Percentiles rank a stretch among this genome's conserved stretches.
phyloP scores from a whole-genome alignment of 1,284 basidiomycete species.

The Puccinia coronata region DNA sequence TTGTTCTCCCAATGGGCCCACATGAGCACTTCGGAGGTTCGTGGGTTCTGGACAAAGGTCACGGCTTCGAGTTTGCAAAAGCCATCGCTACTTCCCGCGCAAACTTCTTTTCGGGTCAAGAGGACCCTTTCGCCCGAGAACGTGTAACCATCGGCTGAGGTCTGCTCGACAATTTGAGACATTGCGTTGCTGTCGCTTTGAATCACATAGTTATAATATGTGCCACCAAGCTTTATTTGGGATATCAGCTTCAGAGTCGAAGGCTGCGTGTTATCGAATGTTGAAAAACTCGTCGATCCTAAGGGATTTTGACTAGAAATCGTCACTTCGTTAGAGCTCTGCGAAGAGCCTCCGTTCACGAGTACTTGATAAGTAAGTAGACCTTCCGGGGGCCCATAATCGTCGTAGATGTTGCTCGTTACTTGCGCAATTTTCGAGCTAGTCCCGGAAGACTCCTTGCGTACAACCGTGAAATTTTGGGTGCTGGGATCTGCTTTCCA shows the following conservation, averaged over 20 bases:
- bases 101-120: conserved; percentile 25
- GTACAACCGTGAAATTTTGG: not conserved
- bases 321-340: not conserved
- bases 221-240: conserved; percentile 11
- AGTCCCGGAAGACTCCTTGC: not conserved
- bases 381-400: conserved; percentile 4
- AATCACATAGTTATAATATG: conserved; percentile 17
- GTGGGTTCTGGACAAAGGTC: conserved; percentile 16
- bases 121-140: conserved; percentile 10
- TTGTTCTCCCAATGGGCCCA: conserved; percentile 39
- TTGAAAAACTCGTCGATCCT: not conserved
- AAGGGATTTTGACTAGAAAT: conserved; percentile 7
- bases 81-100: conserved; percentile 6
- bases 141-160: conserved; percentile 24
- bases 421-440: not conserved
- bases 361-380: conserved; percentile 17
- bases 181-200: conserved; percentile 9
- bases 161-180: conserved; percentile 25
- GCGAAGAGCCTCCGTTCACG: not conserved
- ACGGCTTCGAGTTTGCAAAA: conserved; percentile 34
- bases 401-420: conserved; percentile 1
- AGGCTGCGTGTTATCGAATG: conserved; percentile 32
- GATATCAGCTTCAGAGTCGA: conserved; percentile 12
- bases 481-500: not conserved
- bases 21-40: conserved; percentile 27